Percentiles rank a stretch among this genome's conserved stretches.
phyloP scores from a whole-genome alignment of 305 asterid genomes.

The Andrographis paniculata region DNA sequence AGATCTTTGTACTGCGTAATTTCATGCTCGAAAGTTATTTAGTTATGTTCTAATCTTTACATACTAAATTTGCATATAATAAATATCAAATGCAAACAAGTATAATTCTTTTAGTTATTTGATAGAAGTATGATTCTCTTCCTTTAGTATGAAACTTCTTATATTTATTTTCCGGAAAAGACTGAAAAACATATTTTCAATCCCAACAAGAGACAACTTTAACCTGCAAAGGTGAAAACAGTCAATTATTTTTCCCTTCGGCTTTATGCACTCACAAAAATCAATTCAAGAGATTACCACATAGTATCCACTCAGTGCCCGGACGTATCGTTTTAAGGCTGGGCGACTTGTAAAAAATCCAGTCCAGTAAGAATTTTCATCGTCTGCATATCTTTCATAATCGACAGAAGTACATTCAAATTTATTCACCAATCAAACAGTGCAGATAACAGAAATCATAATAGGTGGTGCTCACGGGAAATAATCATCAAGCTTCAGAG shows the following conservation, averaged over 20 bases:
- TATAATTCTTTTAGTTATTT: no score
- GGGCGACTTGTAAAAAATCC: constrained; percentile 85
- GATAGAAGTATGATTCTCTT: no score
- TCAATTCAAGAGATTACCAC: constrained; percentile 31
- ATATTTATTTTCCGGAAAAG: no score
- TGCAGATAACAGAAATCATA: constrained; percentile 5
- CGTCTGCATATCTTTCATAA: constrained; percentile 57
- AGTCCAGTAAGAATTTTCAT: constrained; percentile 65
- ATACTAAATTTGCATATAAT: no score
- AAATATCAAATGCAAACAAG: no score
- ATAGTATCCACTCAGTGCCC: constrained; percentile 74
- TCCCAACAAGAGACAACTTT: no score
- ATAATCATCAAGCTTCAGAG: constrained; percentile 69
- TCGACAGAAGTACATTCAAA: constrained; percentile 3
- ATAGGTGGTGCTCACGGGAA: constrained; percentile 55
- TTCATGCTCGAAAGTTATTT: no score
- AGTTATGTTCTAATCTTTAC: no score
- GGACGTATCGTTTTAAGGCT: constrained; percentile 61
- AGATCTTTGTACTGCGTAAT: no score
- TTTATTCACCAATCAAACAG: constrained; percentile 8
- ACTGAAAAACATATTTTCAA: no score
- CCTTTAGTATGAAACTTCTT: no score
- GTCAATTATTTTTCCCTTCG: background rate
- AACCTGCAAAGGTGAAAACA: background rate
- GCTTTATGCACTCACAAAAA: constrained; percentile 6